Evolutionary conservation across 1,284 basidiomycete genomes (phyloP), one percentile per base, ranked within the genome.

Genomic region (Sanghuangporus baumii): DNA sequence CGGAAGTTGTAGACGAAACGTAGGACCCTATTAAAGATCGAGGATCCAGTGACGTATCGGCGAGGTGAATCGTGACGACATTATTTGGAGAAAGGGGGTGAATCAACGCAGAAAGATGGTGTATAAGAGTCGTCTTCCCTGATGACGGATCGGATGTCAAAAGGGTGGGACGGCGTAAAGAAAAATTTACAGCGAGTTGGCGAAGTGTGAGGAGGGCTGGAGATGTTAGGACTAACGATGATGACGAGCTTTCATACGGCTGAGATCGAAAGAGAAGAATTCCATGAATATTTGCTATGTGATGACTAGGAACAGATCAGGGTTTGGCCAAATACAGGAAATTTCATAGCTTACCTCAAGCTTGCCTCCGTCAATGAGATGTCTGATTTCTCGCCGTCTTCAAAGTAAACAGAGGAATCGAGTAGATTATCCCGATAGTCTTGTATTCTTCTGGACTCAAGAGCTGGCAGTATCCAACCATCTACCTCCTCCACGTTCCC

Each of bases 1-100:
- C 89, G 46, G 86, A 84, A 1, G 84, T 88, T 0, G 91, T 81
- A 0, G 96, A 98, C 1, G 96, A 97, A 2, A 94, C 80, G 66
- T 98, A 97, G 1, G 94, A 96, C 6, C 97, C 97, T 38, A 99
- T 82, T 1, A 99, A 82, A 0, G 94, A 90, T 56, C 97, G 93
- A 40, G 96, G 90, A 71, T 99, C 97, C 60, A 99, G 83, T 1
- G 93, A 97, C 0, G 94, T 95, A 69, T 97, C 96, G 5, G 94
- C 93, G 43, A 98, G 87, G 66, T 97, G 91, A 63, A 98, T 89
- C 3, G 86, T 89, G 57, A 98, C 82, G 62, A 91, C 83, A 64
- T 88, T 84, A 63, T 85, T 84, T 47, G 71, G 73, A 11, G 73
- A 69, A n/a, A 78, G 78, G 0, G 90, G 84, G 66, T 86, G 79